These are phyloP conservation scores for Leptographium procerum DNA, from an alignment of 2,329 filamentous ascomycete genomes.

Conservation along the genomic window DNA sequence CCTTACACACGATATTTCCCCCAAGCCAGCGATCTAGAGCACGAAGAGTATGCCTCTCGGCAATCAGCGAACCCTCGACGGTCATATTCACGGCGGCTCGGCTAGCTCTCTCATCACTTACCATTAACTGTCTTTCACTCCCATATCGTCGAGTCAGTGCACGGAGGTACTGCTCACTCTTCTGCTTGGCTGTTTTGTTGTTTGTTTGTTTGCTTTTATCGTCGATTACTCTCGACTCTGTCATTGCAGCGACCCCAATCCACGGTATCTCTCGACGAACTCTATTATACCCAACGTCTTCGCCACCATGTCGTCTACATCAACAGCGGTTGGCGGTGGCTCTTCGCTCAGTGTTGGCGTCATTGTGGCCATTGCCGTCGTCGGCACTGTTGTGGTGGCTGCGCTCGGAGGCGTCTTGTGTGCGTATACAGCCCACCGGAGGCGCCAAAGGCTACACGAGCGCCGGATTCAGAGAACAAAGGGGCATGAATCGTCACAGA, in stretches of 20 bases:
- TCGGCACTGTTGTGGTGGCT: slow-evolving; percentile 35
- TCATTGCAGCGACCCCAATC: too few species aligned
- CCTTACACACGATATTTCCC: background rate
- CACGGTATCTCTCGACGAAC: too few species aligned
- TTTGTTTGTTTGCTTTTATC: background rate
- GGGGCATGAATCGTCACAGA: background rate
- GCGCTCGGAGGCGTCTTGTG: slow-evolving; percentile 30
- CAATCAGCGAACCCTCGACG: background rate
- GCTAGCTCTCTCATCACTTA: background rate
- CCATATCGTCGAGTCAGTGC: too few species aligned
- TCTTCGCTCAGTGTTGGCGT: slow-evolving; percentile 19
- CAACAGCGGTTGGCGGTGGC: background rate
- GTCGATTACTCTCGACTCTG: background rate
- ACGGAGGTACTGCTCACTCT: too few species aligned
- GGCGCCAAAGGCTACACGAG: slow-evolving; percentile 1
- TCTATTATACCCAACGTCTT: background rate
- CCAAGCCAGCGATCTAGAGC: background rate
- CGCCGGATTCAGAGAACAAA: background rate
- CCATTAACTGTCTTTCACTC: too few species aligned
- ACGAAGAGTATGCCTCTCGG: background rate
- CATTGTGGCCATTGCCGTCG: slow-evolving; percentile 33
- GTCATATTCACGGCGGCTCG: background rate
- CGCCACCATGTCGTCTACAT: background rate
- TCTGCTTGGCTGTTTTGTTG: too few species aligned
- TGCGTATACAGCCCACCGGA: slow-evolving; percentile 22